Percentiles rank a stretch among this genome's conserved stretches.
phyloP scores from a whole-genome alignment of 768 basidiomycete species.

The Phlegmacium glaucopus region DNA sequence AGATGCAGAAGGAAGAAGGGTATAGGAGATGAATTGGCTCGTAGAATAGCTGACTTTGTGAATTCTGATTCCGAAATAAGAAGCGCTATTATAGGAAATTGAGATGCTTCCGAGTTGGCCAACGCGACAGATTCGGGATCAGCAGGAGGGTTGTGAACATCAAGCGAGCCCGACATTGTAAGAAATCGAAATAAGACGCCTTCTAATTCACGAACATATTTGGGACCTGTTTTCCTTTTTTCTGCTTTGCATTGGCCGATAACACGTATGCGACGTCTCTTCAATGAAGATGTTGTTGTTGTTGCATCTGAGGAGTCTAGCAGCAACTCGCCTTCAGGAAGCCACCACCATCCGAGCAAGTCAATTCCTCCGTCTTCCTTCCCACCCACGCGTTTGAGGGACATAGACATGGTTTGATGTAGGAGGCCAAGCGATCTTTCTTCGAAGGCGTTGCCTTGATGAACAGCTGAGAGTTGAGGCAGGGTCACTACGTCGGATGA shows the following conservation, averaged over 20 bases:
- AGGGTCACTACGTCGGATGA: no score
- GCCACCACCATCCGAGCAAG: constrained; percentile 91
- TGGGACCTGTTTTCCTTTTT: constrained; percentile 74
- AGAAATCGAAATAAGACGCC: constrained; percentile 69
- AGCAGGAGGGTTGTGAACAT: constrained; percentile 1
- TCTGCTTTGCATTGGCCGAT: constrained; percentile 92
- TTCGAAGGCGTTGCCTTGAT: constrained; percentile 76
- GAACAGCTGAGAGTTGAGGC: constrained; percentile 44
- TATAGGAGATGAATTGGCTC: constrained; percentile 69
- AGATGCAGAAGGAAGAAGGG: constrained; percentile 81
- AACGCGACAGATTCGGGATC: not conserved
- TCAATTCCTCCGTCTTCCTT: constrained; percentile 88
- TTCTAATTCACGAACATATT: constrained; percentile 85
- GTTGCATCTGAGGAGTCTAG: not conserved
- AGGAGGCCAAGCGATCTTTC: constrained; percentile 59
- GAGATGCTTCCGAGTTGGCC: constrained; percentile 5
- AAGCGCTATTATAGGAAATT: constrained; percentile 56
- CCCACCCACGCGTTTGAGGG: constrained; percentile 76
- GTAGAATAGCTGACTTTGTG: constrained; percentile 63
- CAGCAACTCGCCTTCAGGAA: constrained; percentile 24
- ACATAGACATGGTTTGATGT: constrained; percentile 71
- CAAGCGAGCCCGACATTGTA: constrained; percentile 9
- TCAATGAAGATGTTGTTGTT: not conserved
- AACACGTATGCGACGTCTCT: constrained; percentile 62
- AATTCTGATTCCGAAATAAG: constrained; percentile 82